phyloP scores from a whole-genome alignment of 179 eudicot genomes.

The Gypsophila paniculata region DNA sequence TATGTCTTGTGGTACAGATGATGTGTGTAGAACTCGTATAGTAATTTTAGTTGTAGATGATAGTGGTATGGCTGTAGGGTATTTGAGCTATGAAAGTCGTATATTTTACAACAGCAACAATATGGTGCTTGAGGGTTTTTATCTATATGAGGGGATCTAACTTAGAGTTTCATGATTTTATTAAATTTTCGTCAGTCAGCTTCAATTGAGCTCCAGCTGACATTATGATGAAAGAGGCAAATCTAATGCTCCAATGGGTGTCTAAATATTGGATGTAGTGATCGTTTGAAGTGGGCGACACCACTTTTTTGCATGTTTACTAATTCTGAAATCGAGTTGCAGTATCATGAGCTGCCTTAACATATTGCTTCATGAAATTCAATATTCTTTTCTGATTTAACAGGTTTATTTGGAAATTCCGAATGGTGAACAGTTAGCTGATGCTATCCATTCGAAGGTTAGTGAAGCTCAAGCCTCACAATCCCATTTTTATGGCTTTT shows the following conservation, averaged over 20 bases:
- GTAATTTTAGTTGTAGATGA: not conserved
- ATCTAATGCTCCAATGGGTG: conserved; percentile 1
- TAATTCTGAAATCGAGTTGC: not conserved
- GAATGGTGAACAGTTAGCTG: conserved; percentile 67
- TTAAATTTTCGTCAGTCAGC: not conserved
- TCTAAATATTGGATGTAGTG: conserved; percentile 2
- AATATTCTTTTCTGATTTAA: conserved; percentile 19
- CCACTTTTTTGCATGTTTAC: conserved; percentile 11
- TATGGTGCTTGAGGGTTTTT: not conserved
- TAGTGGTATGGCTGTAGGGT: not conserved
- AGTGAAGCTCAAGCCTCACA: conserved; percentile 10
- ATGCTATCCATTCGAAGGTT: conserved; percentile 75
- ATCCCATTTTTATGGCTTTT: not conserved
- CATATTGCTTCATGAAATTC: not conserved
- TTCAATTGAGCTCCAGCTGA: not conserved
- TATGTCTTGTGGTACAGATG: not conserved
- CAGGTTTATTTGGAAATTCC: conserved; percentile 95
- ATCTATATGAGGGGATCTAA: not conserved
- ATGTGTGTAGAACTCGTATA: not conserved
- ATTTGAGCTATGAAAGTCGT: not conserved
- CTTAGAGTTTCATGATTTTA: conserved; percentile 6
- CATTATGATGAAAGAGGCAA: not conserved
- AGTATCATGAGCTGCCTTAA: not conserved
- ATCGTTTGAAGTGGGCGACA: not conserved
- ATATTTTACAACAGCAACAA: not conserved